These are phyloP conservation scores for Collybiopsis confluens DNA, from an alignment of 768 basidiomycete genomes.

Conservation along the genomic window DNA sequence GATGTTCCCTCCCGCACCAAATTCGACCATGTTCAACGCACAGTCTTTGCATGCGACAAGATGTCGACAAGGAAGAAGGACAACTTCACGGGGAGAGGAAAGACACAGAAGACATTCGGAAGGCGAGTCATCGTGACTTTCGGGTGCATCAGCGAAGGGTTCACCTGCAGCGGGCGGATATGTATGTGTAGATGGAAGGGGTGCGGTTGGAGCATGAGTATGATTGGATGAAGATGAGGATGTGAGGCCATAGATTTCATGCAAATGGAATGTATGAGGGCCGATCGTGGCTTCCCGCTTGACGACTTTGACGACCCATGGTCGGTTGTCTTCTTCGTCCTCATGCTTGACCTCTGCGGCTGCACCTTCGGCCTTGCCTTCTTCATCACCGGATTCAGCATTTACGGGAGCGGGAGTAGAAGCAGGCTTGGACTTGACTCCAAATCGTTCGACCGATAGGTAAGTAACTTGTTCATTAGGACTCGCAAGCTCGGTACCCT, in stretches of 20 bases:
- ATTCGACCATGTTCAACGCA: slow-evolving; percentile 96
- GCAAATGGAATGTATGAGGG: slow-evolving; percentile 88
- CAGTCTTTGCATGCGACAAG: slow-evolving; percentile 95
- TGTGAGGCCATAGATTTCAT: slow-evolving; percentile 91
- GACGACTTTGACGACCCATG: slow-evolving; percentile 92
- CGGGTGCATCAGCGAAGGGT: slow-evolving; percentile 6
- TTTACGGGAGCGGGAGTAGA: slow-evolving; percentile 15
- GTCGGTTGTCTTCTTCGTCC: slow-evolving; percentile 50
- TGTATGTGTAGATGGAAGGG: slow-evolving; percentile 39
- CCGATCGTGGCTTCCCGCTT: slow-evolving; percentile 94
- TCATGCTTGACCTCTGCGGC: slow-evolving; percentile 10
- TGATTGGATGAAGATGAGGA: slow-evolving; percentile 40
- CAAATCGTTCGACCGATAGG: slow-evolving; percentile 76
- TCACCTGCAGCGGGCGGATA: slow-evolving; percentile 38
- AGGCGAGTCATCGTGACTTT: slow-evolving; percentile 55
- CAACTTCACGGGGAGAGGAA: slow-evolving; percentile 84
- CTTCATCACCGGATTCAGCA: not conserved
- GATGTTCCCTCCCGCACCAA: slow-evolving; percentile 88
- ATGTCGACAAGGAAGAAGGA: slow-evolving; percentile 89
- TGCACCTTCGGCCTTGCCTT: not conserved
- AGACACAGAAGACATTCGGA: slow-evolving; percentile 92
- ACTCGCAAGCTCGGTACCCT: slow-evolving; percentile 60
- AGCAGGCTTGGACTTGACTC: slow-evolving; percentile 30
- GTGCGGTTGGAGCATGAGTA: slow-evolving; percentile 27
- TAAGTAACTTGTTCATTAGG: slow-evolving; percentile 89